Conservation (phyloP, 768 basidiomycete species). For the Leucocoprinus sp. region DNA sequence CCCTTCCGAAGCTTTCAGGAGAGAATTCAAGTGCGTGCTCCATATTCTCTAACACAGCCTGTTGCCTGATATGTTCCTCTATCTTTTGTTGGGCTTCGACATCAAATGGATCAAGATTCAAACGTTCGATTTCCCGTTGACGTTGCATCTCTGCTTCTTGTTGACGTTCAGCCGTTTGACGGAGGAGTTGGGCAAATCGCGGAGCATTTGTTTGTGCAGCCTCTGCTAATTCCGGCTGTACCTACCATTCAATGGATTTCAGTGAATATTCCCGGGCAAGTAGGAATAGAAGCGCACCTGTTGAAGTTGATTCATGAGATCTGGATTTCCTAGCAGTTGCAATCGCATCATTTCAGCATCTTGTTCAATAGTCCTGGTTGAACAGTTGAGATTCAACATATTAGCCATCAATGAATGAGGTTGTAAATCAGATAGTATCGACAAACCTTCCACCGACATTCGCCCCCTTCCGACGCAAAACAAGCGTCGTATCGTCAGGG, state of each 20-base stretch:
- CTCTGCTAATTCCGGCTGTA: slow-evolving; percentile 71
- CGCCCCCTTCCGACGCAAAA: slow-evolving; percentile 55
- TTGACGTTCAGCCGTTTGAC: slow-evolving; percentile 52
- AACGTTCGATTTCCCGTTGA: slow-evolving; percentile 51
- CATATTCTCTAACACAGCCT: slow-evolving; percentile 88
- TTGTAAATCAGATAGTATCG: neutral
- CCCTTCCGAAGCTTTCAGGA: slow-evolving; percentile 89
- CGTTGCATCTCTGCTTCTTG: slow-evolving; percentile 43
- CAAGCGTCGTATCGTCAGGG: slow-evolving; percentile 49
- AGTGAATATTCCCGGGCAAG: neutral
- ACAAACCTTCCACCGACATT: slow-evolving; percentile 34
- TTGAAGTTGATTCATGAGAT: slow-evolving; percentile 65
- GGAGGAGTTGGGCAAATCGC: slow-evolving; percentile 68
- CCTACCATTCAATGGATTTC: slow-evolving; percentile 31
- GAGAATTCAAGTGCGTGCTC: slow-evolving; percentile 90
- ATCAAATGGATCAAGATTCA: slow-evolving; percentile 87
- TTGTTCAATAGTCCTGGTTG: slow-evolving; percentile 56
- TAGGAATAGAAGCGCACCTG: slow-evolving; percentile 35
- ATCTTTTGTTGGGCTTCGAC: slow-evolving; percentile 89
- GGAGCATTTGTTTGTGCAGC: slow-evolving; percentile 63
- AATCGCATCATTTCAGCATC: slow-evolving; percentile 89
- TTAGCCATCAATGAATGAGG: neutral
- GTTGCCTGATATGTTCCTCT: slow-evolving; percentile 85
- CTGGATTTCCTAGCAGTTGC: slow-evolving; percentile 79
- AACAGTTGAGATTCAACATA: neutral